A percentile compares a stretch with the other conserved stretches of the same genome.
Conservation (phyloP, 495 filamentous ascomycete species). For the Lentithecium fluviatile region DNA sequence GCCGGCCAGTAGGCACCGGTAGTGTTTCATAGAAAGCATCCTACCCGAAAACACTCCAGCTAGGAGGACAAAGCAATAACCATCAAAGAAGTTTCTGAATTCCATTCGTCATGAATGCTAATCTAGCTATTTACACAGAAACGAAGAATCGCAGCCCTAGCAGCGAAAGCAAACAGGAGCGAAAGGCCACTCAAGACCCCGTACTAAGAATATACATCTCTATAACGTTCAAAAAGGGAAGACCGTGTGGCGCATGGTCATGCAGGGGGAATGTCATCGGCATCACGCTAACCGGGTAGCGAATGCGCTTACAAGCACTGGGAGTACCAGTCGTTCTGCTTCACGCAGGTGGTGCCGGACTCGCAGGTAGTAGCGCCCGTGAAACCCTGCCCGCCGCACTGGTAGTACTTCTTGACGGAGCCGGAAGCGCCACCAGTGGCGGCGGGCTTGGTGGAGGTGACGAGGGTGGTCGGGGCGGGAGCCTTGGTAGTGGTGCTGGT, state of each 20-base stretch:
- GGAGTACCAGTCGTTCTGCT: conserved; percentile 31
- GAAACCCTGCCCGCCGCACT: conserved; percentile 33
- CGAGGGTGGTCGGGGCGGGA: conserved; percentile 1
- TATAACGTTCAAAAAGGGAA: background rate
- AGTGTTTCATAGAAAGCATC: no score
- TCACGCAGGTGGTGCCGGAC: conserved; percentile 26
- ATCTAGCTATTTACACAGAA: conserved; percentile 26
- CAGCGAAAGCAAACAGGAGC: background rate
- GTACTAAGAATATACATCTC: background rate
- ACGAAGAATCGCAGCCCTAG: background rate
- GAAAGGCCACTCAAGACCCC: background rate
- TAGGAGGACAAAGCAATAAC: background rate
- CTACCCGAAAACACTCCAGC: no score
- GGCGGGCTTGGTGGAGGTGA: background rate
- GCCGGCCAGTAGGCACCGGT: no score
- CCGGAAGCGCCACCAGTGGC: conserved; percentile 7
- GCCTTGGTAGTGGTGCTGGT: background rate
- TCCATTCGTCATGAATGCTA: conserved; percentile 9
- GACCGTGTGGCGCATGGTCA: conserved; percentile 13
- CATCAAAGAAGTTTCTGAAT: background rate
- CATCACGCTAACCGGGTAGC: background rate
- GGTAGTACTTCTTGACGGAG: conserved; percentile 23
- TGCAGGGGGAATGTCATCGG: background rate
- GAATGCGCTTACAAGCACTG: conserved; percentile 31
- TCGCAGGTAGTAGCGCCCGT: conserved; percentile 25